Conservation (phyloP, 2,329 filamentous ascomycete species). For the Pestalotiopsis sp. region DNA sequence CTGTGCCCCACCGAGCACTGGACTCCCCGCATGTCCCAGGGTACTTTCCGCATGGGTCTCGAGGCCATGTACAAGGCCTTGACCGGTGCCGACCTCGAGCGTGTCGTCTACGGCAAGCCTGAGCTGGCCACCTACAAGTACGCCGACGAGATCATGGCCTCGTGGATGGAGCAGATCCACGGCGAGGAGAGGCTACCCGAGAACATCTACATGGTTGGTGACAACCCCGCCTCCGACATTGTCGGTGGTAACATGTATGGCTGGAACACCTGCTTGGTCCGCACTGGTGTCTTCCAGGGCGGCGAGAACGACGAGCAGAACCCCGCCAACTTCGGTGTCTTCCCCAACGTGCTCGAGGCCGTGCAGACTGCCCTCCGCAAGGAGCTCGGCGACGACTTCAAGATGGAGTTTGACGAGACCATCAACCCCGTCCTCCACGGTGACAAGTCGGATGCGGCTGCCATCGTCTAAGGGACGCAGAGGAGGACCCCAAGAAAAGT, state of each 20-base stretch:
- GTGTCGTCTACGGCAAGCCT: constrained; percentile 75
- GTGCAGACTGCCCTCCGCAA: constrained; percentile 67
- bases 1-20: constrained; percentile 65
- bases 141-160: constrained; percentile 70
- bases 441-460: constrained; percentile 48
- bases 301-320: constrained; percentile 75
- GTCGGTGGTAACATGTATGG: constrained; percentile 78
- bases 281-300: constrained; percentile 77
- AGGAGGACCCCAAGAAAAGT: background rate
- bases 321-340: constrained; percentile 76
- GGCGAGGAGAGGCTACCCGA: constrained; percentile 67
- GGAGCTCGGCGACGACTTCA: constrained; percentile 72
- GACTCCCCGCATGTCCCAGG: constrained; percentile 69
- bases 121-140: constrained; percentile 77
- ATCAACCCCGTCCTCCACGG: constrained; percentile 67
- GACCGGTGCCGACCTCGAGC: constrained; percentile 70
- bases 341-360: constrained; percentile 70
- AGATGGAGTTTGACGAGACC: constrained; percentile 69
- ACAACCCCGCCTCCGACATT: constrained; percentile 74
- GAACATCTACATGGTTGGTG: constrained; percentile 76
- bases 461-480: constrained; percentile 19
- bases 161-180: constrained; percentile 77
- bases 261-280: constrained; percentile 78
- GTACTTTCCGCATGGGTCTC: constrained; percentile 72
- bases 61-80: constrained; percentile 73